phyloP scores from a whole-genome alignment of 306 rosid genomes.

The Cucurbita pepo region DNA sequence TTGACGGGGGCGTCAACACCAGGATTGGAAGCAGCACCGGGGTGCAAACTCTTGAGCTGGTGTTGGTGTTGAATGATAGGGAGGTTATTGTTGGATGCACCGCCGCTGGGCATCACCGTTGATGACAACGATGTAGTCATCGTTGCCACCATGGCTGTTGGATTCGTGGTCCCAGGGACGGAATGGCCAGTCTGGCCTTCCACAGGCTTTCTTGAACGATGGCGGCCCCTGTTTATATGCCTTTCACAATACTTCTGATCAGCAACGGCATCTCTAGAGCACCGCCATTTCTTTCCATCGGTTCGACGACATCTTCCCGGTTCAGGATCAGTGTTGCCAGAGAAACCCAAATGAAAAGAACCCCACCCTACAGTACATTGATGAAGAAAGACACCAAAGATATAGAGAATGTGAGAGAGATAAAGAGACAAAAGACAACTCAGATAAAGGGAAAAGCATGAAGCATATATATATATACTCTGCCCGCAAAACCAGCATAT shows the following conservation, averaged over 20 bases:
- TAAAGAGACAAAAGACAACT: background rate
- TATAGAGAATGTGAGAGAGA: background rate
- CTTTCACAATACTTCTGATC: conserved; percentile 52
- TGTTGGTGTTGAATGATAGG: conserved; percentile 8
- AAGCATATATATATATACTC: background rate
- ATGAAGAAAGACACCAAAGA: background rate
- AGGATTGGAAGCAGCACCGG: conserved; percentile 12
- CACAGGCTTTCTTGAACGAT: conserved; percentile 68
- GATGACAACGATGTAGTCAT: conserved; percentile 11
- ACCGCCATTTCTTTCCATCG: conserved; percentile 53
- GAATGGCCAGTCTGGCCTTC: conserved; percentile 48
- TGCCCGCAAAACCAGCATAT: conserved; percentile 9
- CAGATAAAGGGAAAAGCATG: conserved; percentile 4
- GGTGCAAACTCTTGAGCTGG: conserved; percentile 26
- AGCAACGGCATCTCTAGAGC: conserved; percentile 43
- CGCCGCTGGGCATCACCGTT: conserved; percentile 12
- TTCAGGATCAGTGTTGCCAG: conserved; percentile 34
- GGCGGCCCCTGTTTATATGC: conserved; percentile 52
- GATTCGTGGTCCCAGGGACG: conserved; percentile 19
- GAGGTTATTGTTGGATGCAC: conserved; percentile 12
- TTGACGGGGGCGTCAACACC: conserved; percentile 12
- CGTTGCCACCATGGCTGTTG: conserved; percentile 17
- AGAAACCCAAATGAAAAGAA: conserved; percentile 32
- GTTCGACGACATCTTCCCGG: conserved; percentile 56
- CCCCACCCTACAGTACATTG: conserved; percentile 26